Percentiles rank a stretch among this genome's conserved stretches.
Conservation (phyloP, 352 stramenopile genomes). For the Peronospora tabacina region DNA sequence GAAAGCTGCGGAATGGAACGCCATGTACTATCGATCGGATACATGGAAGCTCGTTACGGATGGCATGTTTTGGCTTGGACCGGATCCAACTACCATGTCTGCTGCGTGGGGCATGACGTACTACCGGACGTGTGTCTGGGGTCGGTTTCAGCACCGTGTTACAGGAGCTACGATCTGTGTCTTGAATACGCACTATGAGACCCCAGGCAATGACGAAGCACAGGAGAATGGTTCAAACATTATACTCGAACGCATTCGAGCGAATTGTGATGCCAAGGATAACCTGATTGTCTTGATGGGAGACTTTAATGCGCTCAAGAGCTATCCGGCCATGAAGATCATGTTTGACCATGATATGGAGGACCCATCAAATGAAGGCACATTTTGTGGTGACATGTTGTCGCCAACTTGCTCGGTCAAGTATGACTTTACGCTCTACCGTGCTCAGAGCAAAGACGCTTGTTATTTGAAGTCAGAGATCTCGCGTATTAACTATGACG, state of each 20-base stretch:
- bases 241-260: constrained; percentile 43
- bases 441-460: constrained; percentile 29
- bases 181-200: constrained; percentile 82
- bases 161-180: constrained; percentile 58
- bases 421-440: constrained; percentile 60
- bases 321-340: constrained; percentile 57
- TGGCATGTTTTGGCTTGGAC: constrained; percentile 65
- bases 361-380: constrained; percentile 45
- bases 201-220: constrained; percentile 58
- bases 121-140: constrained; percentile 63
- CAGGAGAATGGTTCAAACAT: constrained; percentile 63
- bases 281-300: constrained; percentile 56
- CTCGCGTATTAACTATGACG: constrained; percentile 48
- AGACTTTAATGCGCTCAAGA: constrained; percentile 66
- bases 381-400: constrained; percentile 66
- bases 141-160: constrained; percentile 61
- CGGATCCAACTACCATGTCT: constrained; percentile 42
- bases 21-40: constrained; percentile 53
- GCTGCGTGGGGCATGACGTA: constrained; percentile 59
- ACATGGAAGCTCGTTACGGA: constrained; percentile 53
- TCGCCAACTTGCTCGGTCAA: constrained; percentile 51
- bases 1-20: constrained; percentile 45
- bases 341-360: constrained; percentile 40
- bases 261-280: constrained; percentile 45
- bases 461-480: constrained; percentile 54